Percentiles rank a stretch among this genome's conserved stretches.
These are phyloP conservation scores for Arthonia radiata DNA, from an alignment of 495 filamentous ascomycete genomes.

Conservation along the genomic window DNA sequence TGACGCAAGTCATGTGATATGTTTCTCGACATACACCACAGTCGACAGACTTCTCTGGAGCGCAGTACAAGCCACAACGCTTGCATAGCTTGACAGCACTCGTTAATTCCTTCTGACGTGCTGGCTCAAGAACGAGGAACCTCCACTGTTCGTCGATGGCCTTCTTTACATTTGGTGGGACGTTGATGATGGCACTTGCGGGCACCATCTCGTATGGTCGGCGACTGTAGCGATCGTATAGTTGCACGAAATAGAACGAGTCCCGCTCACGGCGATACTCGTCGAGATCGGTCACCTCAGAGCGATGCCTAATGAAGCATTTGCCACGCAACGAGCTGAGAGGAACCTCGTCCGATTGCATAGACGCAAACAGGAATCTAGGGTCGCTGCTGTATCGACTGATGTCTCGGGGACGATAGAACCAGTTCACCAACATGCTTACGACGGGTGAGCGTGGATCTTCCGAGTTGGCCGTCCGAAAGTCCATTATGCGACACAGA, in stretches of 20 bases:
- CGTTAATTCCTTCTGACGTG: conserved; percentile 79
- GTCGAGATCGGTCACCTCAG: conserved; percentile 61
- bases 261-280: conserved; percentile 63
- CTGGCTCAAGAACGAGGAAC: conserved; percentile 77
- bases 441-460: conserved; percentile 51
- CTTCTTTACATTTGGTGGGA: conserved; percentile 77
- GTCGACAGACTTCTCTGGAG: conserved; percentile 88
- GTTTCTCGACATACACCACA: conserved; percentile 86
- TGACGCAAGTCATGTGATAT: conserved; percentile 97
- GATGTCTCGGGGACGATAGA: conserved; percentile 88
- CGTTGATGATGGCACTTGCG: conserved; percentile 79
- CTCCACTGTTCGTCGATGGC: conserved; percentile 90
- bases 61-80: conserved; percentile 68
- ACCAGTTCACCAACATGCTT: conserved; percentile 87
- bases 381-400: conserved; percentile 74
- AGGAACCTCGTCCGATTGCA: conserved; percentile 95
- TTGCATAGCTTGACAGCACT: conserved; percentile 94
- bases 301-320: conserved; percentile 66
- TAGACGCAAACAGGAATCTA: conserved; percentile 74
- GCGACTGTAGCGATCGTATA: conserved; percentile 95
- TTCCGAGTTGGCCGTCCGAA: conserved; percentile 50
- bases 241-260: conserved; percentile 88
- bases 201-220: conserved; percentile 94
- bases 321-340: conserved; percentile 78
- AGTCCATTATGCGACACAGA: conserved; percentile 92